phyloP scores from a whole-genome alignment of 192 early-diverging fungal species.

The Funneliformis mosseae region DNA sequence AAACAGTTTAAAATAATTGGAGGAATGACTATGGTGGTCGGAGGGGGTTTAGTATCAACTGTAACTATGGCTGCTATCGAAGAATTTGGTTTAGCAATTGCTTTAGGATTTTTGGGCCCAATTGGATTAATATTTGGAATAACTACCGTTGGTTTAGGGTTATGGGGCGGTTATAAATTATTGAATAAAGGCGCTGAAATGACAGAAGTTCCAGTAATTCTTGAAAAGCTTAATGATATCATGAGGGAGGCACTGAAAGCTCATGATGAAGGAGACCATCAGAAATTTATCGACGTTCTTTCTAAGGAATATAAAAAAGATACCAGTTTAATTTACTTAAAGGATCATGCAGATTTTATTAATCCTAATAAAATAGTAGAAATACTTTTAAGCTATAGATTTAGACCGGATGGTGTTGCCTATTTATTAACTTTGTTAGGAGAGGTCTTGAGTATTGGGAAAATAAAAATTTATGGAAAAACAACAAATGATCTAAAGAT shows the following conservation, averaged over 20 bases:
- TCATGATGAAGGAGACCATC: neutral
- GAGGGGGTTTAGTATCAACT: neutral
- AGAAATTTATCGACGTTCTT: neutral
- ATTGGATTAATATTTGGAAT: neutral
- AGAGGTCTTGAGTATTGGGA: neutral
- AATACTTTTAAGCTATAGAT: neutral
- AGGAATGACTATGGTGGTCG: no score
- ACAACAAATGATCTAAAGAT: neutral
- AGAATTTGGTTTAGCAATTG: neutral
- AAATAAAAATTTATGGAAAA: neutral
- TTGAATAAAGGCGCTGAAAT: neutral
- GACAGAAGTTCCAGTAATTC: neutral
- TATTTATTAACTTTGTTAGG: slow-evolving; percentile 10
- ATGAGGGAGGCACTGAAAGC: neutral
- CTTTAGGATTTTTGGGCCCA: no score
- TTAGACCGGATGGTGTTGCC: slow-evolving; percentile 11
- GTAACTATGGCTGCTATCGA: neutral
- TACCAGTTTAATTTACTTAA: neutral
- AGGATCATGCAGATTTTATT: neutral
- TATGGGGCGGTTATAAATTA: neutral
- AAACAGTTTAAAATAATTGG: no score
- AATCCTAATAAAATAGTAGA: neutral
- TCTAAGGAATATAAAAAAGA: neutral
- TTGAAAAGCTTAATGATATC: neutral
- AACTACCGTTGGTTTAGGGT: neutral